Percentiles rank a stretch among this genome's conserved stretches.
Evolutionary conservation across 208 protist species (phyloP).

Genomic region (Leishmania tropica): DNA sequence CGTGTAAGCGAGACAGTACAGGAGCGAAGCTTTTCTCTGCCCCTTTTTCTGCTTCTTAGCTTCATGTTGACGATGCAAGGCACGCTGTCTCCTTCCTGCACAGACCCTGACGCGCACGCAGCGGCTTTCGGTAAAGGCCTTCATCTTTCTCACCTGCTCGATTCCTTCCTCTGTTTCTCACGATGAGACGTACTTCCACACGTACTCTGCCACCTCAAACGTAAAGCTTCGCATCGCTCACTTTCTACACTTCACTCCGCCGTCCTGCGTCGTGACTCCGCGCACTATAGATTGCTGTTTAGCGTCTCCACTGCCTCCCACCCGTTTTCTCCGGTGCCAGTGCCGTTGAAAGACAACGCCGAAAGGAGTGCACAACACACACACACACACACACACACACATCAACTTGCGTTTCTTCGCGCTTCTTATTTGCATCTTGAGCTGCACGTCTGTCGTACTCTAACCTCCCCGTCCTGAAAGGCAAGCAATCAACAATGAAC

Average conservation of each 20-base stretch:
- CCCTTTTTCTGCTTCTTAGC: background rate
- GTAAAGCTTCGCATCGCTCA: background rate
- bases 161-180: constrained; percentile 9
- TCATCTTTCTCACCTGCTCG: background rate
- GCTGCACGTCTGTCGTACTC: background rate
- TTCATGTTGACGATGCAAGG: background rate
- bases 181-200: background rate
- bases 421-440: background rate
- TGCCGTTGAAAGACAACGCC: background rate
- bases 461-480: background rate
- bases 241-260: background rate
- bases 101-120: background rate
- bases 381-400: background rate
- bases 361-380: background rate
- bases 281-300: background rate
- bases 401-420: background rate
- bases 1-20: background rate
- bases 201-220: background rate
- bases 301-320: background rate
- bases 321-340: background rate
- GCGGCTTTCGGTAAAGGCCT: background rate
- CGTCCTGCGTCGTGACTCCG: background rate
- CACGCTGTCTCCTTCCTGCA: background rate
- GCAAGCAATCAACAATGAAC: constrained; percentile 34
- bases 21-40: background rate